Evolutionary conservation across 1,284 basidiomycete species (phyloP).

Genomic region (Marasmius sp.): DNA sequence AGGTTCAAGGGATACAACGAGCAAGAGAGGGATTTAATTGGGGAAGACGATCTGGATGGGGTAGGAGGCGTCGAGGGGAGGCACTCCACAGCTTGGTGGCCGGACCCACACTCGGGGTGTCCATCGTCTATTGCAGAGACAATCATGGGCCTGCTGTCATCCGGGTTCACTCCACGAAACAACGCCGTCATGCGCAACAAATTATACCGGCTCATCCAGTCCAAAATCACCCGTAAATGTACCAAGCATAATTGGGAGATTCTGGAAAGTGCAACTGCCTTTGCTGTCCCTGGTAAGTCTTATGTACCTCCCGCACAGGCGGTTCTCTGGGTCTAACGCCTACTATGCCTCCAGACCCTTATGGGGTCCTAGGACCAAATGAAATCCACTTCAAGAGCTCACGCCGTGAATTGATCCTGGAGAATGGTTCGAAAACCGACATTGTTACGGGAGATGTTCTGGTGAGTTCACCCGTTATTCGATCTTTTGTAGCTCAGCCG

Average conservation of each 20-base stretch:
- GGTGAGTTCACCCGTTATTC: slow-evolving; percentile 22
- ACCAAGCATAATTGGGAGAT: slow-evolving; percentile 29
- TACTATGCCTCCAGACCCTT: slow-evolving; percentile 30
- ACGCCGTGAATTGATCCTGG: slow-evolving; percentile 20
- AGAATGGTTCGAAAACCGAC: slow-evolving; percentile 28
- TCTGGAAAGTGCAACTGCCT: slow-evolving; percentile 37
- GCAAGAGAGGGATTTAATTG: slow-evolving; percentile 18
- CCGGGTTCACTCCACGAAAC: slow-evolving; percentile 37
- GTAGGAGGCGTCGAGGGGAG: slow-evolving; percentile 10
- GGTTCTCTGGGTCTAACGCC: background rate
- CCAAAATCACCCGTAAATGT: slow-evolving; percentile 24
- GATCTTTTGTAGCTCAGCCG: background rate
- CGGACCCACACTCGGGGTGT: slow-evolving; percentile 38
- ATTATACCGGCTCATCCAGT: slow-evolving; percentile 31
- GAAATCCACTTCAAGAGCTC: slow-evolving; percentile 41
- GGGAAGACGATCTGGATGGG: slow-evolving; percentile 15
- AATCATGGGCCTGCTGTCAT: slow-evolving; percentile 32
- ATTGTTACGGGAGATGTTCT: slow-evolving; percentile 39
- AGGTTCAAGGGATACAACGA: slow-evolving; percentile 25
- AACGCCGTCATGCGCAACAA: slow-evolving; percentile 34
- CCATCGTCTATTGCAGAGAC: slow-evolving; percentile 43
- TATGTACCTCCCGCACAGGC: background rate
- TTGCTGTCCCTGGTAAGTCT: slow-evolving; percentile 39
- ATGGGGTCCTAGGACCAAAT: slow-evolving; percentile 32
- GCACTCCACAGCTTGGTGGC: slow-evolving; percentile 32